Evolutionary conservation across 345 rosid genomes (phyloP), one percentile per base, ranked within the genome.

Genomic region (Physaria fendleri): DNA sequence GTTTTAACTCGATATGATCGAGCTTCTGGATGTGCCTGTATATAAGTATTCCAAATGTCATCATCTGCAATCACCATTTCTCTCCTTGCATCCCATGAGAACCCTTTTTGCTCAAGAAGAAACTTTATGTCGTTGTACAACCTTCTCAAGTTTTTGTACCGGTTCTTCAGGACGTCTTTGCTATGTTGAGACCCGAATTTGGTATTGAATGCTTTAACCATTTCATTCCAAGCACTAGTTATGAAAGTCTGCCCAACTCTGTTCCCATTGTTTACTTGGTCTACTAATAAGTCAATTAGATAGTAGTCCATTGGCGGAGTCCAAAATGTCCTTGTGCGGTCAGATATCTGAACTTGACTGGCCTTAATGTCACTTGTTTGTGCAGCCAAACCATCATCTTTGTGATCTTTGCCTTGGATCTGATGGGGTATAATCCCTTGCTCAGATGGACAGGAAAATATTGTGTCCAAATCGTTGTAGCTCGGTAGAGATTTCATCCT

Each of bases 51-150:
- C 95, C 95, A 90, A 37, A 75, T 61, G 66, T 35, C 52, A 69
- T 90, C 95, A 61, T 83, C 84, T 64, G 97, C 97, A 16, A 78
- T 76, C 62, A 90, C 81, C 87, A 87, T 87, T 56, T 84, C 93
- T 40, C 77, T 72, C 22, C 66, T 60, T 73, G 80, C 79, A 74
- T 87, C 88, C 97, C 97, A 90, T 17, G 81, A 80, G 77, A 90
- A 87, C 41, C 90, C 93, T 29, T 46, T 62, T 29, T 83, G 84
- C 72, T 76, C 74, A 34, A 90, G 93, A 65, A 90, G 75, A 73
- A 55, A 49, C 74, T 76, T 87, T 15, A 87, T 74, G 23, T 90
- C 95, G 43, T 75, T 81, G 77, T 79, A 78, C 66, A 78, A 74
- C 79, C 87, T 85, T 78, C 90, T 84, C 68, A 90, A 74, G 71